phyloP scores from a whole-genome alignment of 2,329 filamentous ascomycete species.

The Penicillium verrucosum region DNA sequence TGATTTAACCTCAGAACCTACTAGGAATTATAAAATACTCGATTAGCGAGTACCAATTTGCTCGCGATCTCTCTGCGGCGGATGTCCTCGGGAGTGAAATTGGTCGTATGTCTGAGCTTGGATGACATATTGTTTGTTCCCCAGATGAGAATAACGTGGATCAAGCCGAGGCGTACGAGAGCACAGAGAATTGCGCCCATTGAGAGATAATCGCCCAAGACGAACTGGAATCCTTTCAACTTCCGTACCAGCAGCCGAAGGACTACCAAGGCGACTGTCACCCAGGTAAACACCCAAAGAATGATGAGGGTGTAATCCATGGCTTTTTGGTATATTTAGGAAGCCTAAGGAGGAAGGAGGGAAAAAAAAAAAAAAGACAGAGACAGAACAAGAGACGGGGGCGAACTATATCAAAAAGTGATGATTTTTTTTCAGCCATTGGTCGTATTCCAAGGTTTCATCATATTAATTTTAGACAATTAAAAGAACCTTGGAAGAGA shows the following conservation, averaged over 20 bases:
- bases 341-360: background rate
- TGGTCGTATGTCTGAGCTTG: conserved; percentile 18
- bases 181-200: conserved; percentile 14
- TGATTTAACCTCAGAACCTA: conserved; percentile 20
- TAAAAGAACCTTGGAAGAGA: no score
- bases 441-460: no score
- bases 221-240: conserved; percentile 6
- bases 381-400: background rate
- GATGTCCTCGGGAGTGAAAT: conserved; percentile 32
- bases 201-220: conserved; percentile 11
- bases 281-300: conserved; percentile 16
- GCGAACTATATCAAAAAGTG: background rate
- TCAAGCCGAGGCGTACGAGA: conserved; percentile 19
- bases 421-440: no score
- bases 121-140: conserved; percentile 36
- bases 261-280: conserved; percentile 10
- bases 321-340: background rate
- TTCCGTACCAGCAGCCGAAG: conserved; percentile 10
- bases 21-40: conserved; percentile 36
- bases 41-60: conserved; percentile 34
- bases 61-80: conserved; percentile 36
- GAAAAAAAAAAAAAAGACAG: background rate
- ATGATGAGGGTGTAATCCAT: conserved; percentile 14
- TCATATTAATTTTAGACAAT: no score
- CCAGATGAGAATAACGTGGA: conserved; percentile 38